Evolutionary conservation across 306 rosid species (phyloP).

Genomic region (Quercus agrifolia): DNA sequence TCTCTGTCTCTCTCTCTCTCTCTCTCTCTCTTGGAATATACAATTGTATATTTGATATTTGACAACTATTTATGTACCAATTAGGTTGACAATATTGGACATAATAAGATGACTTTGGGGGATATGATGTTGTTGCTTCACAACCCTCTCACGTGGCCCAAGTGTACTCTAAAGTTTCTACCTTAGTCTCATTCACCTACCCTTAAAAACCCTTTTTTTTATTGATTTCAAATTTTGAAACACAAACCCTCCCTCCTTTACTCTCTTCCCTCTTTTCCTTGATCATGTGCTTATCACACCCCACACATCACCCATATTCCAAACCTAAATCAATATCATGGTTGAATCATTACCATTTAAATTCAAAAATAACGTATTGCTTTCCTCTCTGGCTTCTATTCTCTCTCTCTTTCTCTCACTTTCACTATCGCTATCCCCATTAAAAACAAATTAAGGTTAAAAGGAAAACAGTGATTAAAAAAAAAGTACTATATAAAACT

Average conservation of each 20-base stretch:
- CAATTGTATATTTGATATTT: slow-evolving; percentile 16
- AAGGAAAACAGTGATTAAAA: neutral
- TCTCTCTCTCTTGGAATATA: neutral
- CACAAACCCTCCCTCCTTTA: slow-evolving; percentile 34
- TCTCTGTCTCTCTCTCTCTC: neutral
- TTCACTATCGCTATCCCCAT: neutral
- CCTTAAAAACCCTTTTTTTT: slow-evolving; percentile 19
- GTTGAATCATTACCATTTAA: slow-evolving; percentile 59
- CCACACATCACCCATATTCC: slow-evolving; percentile 35
- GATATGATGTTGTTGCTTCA: slow-evolving; percentile 29
- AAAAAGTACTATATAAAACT: neutral
- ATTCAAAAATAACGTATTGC: slow-evolving; percentile 53
- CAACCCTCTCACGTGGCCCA: slow-evolving; percentile 54
- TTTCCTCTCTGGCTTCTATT: slow-evolving; percentile 31
- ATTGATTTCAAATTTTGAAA: slow-evolving; percentile 87
- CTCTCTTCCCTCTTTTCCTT: neutral
- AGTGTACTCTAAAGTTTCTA: slow-evolving; percentile 36
- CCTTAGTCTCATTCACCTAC: slow-evolving; percentile 33
- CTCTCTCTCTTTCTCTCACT: slow-evolving; percentile 1
- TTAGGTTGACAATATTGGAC: slow-evolving; percentile 27
- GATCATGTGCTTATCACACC: slow-evolving; percentile 12
- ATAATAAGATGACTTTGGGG: slow-evolving; percentile 5
- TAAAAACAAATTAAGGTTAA: neutral
- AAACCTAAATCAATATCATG: slow-evolving; percentile 34
- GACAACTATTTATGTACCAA: slow-evolving; percentile 1